Base-by-base conservation (phyloP, 176 grass and related monocot genomes). In the Musa beccarii region DNA sequence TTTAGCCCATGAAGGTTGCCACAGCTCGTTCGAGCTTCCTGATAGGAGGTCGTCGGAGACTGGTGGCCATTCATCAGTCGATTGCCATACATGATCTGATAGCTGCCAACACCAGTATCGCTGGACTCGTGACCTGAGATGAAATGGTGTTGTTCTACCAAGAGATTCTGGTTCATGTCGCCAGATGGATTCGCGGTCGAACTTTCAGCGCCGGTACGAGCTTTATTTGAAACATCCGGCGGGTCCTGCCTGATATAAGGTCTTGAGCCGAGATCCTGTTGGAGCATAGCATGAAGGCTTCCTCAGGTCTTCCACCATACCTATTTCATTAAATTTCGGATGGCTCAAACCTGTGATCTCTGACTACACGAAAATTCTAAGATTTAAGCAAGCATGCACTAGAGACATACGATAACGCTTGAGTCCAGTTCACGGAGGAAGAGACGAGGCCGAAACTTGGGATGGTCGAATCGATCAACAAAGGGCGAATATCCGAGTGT, bases 1-100 rank as follows among this genome's bases (percentile, higher is more conserved):
- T 61, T 61, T 61, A 69, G 20, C 15, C 83, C 83, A 80, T 64
- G 83, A 85, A 2, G 52, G 63, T 76, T 76, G 83, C 52, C 76
- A 26, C 54, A 76, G 62, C 78, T 80, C 74, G 54, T 53, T 52
- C 21, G 52, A 55, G 71, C 71, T 73, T 6, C 26, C 11, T 29
- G 10, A 51, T 49, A 49, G 2, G 16, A 9, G 17, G 19, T 69
- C 67, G 49, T 69, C n/a, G 17, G 20, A 19, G 29, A 10, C 12
- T 69, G 67, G 62, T 71, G 63, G 52, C 53, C 55, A 9, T 65
- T 59, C 10, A 51, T 24, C 13, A 43, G 29, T 69, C 15, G 78
- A 13, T 71, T 78, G 2, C 49, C 63, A 43, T 80, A 64, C 50
- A 57, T 73, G 73, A 23, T 59, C n/a, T 61, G 66, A 53, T 85